Evolutionary conservation across 2,329 filamentous ascomycete species (phyloP).

Genomic region (Chalaropsis thielavioides): DNA sequence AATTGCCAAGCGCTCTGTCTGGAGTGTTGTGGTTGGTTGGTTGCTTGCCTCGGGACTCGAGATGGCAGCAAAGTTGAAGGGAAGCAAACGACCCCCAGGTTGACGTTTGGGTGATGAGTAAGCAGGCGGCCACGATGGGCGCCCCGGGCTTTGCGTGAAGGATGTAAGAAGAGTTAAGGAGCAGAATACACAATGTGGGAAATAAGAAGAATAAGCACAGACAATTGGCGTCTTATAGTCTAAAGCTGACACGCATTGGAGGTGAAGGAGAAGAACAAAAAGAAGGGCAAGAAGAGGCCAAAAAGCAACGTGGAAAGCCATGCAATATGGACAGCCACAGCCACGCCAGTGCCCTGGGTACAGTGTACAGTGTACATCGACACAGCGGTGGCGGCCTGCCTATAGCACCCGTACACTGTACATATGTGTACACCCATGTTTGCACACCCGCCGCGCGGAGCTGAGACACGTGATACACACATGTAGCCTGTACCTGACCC

Average conservation of each 20-base stretch:
- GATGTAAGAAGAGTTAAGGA: background rate
- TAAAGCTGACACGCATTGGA: background rate
- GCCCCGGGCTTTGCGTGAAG: background rate
- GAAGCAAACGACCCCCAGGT: background rate
- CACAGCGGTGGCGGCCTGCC: background rate
- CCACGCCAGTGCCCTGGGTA: background rate
- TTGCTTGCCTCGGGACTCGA: background rate
- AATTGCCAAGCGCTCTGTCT: background rate
- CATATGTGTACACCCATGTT: too few relatives aligned
- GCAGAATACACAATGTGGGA: background rate
- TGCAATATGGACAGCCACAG: background rate
- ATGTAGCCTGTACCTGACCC: background rate
- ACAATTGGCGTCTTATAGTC: background rate
- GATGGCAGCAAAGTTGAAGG: background rate
- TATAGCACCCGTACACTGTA: background rate
- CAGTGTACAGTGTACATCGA: background rate
- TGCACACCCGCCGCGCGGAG: too few relatives aligned
- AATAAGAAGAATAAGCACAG: background rate
- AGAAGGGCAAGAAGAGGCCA: background rate
- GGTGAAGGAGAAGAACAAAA: background rate
- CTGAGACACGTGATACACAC: background rate
- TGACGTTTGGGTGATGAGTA: background rate
- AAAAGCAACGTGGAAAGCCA: constrained; percentile 5
- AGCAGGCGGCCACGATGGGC: background rate
- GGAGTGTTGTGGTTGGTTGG: background rate